Percentiles rank a stretch among this genome's conserved stretches.
These are phyloP conservation scores for Solanum etuberosum DNA, from an alignment of 257 asterid species.

Conservation along the genomic window DNA sequence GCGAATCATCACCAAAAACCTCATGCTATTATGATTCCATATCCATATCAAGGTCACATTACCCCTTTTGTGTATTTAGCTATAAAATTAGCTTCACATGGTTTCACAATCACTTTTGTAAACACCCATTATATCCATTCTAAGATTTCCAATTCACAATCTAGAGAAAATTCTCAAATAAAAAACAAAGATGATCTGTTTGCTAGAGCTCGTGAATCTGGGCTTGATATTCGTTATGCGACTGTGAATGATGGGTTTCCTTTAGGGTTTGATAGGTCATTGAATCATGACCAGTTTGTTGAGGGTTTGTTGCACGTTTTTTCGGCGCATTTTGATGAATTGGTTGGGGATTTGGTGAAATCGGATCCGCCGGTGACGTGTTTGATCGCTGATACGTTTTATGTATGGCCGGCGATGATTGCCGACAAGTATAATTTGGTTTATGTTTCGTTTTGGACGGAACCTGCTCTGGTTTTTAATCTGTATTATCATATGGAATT, in stretches of 20 bases:
- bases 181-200: slow-evolving; percentile 26
- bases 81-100: slow-evolving; percentile 53
- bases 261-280: slow-evolving; percentile 41
- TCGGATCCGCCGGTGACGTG: slow-evolving; percentile 47
- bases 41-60: slow-evolving; percentile 78
- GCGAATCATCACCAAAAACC: slow-evolving; percentile 33
- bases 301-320: slow-evolving; percentile 52
- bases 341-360: slow-evolving; percentile 24
- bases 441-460: slow-evolving; percentile 63
- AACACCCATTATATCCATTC: slow-evolving; percentile 60
- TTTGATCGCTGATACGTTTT: slow-evolving; percentile 59
- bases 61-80: slow-evolving; percentile 64
- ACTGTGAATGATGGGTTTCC: slow-evolving; percentile 71
- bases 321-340: slow-evolving; percentile 45
- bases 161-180: not conserved
- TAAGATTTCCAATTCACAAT: slow-evolving; percentile 46
- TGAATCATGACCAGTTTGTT: slow-evolving; percentile 50
- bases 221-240: slow-evolving; percentile 59
- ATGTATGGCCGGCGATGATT: slow-evolving; percentile 45
- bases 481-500: slow-evolving; percentile 62
- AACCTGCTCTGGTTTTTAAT: slow-evolving; percentile 53
- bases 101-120: slow-evolving; percentile 63
- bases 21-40: slow-evolving; percentile 65
- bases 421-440: slow-evolving; percentile 46
- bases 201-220: slow-evolving; percentile 43